A percentile compares a stretch with the other conserved stretches of the same genome.
Conservation (phyloP, 2,329 filamentous ascomycete species). For the Aspergillus bombycis region DNA sequence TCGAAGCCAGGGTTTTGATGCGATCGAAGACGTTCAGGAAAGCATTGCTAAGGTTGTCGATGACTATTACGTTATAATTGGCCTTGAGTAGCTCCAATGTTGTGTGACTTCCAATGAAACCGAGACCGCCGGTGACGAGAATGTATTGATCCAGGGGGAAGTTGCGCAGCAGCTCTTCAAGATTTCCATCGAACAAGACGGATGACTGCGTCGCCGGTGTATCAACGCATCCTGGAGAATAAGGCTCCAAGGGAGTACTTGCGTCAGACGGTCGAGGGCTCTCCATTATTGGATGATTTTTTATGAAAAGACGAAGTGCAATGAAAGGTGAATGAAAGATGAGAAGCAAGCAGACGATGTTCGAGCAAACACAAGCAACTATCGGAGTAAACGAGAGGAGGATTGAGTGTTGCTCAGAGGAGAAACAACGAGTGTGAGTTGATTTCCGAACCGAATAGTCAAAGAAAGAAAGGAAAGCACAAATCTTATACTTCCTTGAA, state of each 20-base stretch:
- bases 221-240: conserved; percentile 33
- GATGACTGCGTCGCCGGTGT: conserved; percentile 52
- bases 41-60: conserved; percentile 47
- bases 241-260: conserved; percentile 35
- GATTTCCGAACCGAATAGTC: conserved; percentile 14
- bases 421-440: conserved; percentile 16
- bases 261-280: conserved; percentile 33
- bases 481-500: conserved; percentile 27
- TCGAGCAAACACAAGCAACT: conserved; percentile 14
- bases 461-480: conserved; percentile 21
- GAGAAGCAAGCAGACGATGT: conserved; percentile 12
- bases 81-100: conserved; percentile 46
- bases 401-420: conserved; percentile 10
- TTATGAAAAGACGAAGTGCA: conserved; percentile 13
- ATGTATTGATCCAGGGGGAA: conserved; percentile 46
- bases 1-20: conserved; percentile 36
- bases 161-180: conserved; percentile 46
- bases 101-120: conserved; percentile 49
- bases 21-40: conserved; percentile 40
- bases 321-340: conserved; percentile 10
- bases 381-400: conserved; percentile 13
- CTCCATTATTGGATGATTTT: conserved; percentile 27
- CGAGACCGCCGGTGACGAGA: conserved; percentile 46
- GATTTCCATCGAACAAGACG: conserved; percentile 49
- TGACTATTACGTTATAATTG: conserved; percentile 45